Evolutionary conservation across 352 stramenopile genomes (phyloP).

Genomic region (Thraustochytrium sp.): DNA sequence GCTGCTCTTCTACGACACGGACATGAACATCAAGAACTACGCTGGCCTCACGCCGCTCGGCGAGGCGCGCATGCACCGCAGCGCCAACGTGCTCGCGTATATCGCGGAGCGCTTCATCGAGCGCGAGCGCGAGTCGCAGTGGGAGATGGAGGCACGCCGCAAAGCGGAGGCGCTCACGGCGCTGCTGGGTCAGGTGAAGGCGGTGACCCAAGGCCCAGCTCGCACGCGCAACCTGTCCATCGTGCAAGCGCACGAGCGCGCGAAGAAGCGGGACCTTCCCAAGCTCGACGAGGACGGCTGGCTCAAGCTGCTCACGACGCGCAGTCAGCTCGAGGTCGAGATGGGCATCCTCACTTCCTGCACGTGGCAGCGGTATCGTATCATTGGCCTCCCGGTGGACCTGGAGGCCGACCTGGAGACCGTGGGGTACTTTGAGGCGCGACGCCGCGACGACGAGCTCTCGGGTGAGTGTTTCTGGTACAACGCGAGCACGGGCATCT

Average conservation of each 20-base stretch:
- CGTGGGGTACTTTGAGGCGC: not conserved
- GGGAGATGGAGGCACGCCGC: not conserved
- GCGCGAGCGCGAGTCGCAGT: conserved; percentile 14
- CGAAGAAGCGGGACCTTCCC: not conserved
- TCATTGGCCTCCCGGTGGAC: not conserved
- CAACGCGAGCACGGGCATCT: not conserved
- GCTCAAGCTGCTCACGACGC: not conserved
- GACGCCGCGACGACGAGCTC: conserved; percentile 16
- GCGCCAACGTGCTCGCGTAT: not conserved
- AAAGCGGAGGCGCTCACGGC: conserved; percentile 4
- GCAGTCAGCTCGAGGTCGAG: conserved; percentile 21
- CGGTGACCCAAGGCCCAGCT: too few relatives aligned
- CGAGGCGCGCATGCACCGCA: conserved; percentile 4
- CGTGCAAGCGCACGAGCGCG: not conserved
- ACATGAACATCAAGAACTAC: conserved; percentile 43
- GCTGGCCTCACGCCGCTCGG: not conserved
- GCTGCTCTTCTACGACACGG: conserved; percentile 1
- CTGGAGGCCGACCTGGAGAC: not conserved
- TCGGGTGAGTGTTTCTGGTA: conserved; percentile 29
- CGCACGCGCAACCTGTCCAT: not conserved
- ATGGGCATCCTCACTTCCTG: not conserved
- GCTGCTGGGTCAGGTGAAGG: conserved; percentile 8
- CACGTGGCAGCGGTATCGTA: conserved; percentile 2
- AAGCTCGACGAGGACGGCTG: not conserved
- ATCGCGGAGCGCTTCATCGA: conserved; percentile 10